Evolutionary conservation across 768 basidiomycete species (phyloP).

Genomic region (Boletus reticuloceps): DNA sequence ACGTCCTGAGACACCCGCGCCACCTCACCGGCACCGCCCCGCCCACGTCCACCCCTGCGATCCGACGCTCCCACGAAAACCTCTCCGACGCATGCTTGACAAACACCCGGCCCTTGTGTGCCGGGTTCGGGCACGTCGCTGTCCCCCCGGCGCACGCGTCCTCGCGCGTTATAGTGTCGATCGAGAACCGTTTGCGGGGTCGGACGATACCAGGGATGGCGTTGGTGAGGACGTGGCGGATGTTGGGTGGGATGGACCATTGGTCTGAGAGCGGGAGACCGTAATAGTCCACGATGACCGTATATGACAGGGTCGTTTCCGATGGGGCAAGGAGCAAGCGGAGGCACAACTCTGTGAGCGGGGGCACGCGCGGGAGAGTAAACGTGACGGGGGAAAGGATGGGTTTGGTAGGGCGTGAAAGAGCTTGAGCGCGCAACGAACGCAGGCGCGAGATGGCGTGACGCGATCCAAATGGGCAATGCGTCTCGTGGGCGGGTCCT

Average conservation of each 20-base stretch:
- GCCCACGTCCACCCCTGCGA: slow-evolving; percentile 53
- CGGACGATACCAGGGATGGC: slow-evolving; percentile 30
- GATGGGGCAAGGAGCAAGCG: slow-evolving; percentile 36
- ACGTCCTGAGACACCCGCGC: slow-evolving; percentile 65
- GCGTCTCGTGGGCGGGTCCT: slow-evolving; percentile 19
- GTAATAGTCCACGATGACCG: slow-evolving; percentile 24
- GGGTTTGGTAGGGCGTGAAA: not conserved
- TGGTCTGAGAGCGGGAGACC: slow-evolving; percentile 31
- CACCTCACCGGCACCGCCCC: slow-evolving; percentile 59
- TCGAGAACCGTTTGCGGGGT: slow-evolving; percentile 20
- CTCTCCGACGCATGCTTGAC: slow-evolving; percentile 59
- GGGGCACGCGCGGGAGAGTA: slow-evolving; percentile 23
- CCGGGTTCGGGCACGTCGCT: slow-evolving; percentile 48
- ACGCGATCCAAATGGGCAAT: slow-evolving; percentile 2
- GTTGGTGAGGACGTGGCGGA: slow-evolving; percentile 26
- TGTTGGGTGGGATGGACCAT: slow-evolving; percentile 22
- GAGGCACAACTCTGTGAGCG: slow-evolving; percentile 37
- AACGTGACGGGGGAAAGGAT: slow-evolving; percentile 20
- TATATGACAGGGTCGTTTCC: not conserved
- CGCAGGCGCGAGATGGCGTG: slow-evolving; percentile 13
- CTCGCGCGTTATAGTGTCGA: slow-evolving; percentile 3
- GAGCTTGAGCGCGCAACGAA: slow-evolving; percentile 7
- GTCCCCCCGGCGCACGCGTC: not conserved
- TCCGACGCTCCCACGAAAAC: slow-evolving; percentile 58
- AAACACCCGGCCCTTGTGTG: slow-evolving; percentile 38